Percentiles rank a stretch among this genome's conserved stretches.
These are phyloP conservation scores for Starmerella vitae DNA, from an alignment of 805 yeast genomes.

Conservation along the genomic window DNA sequence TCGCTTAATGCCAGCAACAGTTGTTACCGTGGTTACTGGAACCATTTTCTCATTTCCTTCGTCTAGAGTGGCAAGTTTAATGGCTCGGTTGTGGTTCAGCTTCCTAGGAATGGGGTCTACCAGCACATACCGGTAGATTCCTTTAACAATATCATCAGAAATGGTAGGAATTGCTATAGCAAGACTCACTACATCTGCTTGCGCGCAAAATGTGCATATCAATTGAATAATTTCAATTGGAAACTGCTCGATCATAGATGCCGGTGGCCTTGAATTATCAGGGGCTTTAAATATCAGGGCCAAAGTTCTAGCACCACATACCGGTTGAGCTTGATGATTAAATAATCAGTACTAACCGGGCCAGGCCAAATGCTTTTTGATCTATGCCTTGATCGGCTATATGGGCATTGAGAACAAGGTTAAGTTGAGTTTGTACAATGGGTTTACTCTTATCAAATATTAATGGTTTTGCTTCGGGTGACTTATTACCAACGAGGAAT, in stretches of 20 bases:
- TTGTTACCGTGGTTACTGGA: conserved; percentile 23
- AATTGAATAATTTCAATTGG: conserved; percentile 23
- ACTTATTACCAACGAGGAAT: too few relatives aligned
- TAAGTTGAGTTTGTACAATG: too few relatives aligned
- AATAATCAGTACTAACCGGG: too few relatives aligned
- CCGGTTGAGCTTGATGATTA: too few relatives aligned
- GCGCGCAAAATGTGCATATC: conserved; percentile 23
- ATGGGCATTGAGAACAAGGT: too few relatives aligned
- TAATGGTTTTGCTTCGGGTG: too few relatives aligned
- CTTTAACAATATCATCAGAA: conserved; percentile 18
- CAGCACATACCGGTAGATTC: conserved; percentile 24
- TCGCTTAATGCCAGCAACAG: conserved; percentile 25
- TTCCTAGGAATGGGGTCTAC: conserved; percentile 25
- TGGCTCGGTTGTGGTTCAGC: conserved; percentile 15
- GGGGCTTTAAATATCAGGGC: too few relatives aligned
- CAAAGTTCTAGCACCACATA: too few relatives aligned
- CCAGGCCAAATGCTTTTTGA: too few relatives aligned
- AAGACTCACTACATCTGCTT: conserved; percentile 26
- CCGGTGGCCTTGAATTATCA: too few relatives aligned
- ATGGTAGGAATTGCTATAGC: conserved; percentile 21
- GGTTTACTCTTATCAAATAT: too few relatives aligned
- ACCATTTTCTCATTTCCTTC: not conserved
- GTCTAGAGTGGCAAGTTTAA: conserved; percentile 1
- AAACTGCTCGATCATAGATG: conserved; percentile 14
- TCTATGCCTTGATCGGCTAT: too few relatives aligned